phyloP scores from a whole-genome alignment of 257 asterid genomes.

The Coffea canephora region DNA sequence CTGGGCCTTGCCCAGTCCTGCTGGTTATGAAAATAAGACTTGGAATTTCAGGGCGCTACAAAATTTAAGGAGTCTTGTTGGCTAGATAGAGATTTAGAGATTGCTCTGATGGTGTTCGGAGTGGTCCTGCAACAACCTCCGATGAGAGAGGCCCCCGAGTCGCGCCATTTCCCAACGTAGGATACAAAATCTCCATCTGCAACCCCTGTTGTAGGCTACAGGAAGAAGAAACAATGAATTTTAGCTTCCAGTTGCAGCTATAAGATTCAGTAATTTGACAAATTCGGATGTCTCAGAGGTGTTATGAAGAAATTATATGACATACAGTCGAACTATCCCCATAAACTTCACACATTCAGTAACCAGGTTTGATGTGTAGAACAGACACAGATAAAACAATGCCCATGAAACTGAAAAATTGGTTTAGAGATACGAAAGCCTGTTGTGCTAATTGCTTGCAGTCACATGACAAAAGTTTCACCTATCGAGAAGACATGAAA shows the following conservation, averaged over 20 bases:
- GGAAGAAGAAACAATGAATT: not conserved
- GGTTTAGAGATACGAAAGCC: not conserved
- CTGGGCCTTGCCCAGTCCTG: not conserved
- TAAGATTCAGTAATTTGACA: not conserved
- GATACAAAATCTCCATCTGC: conserved; percentile 62
- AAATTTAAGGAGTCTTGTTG: not conserved
- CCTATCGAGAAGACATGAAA: no score
- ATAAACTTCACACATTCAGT: no score
- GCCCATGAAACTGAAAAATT: not conserved
- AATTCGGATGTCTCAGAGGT: not conserved
- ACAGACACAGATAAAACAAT: not conserved
- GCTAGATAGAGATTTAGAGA: conserved; percentile 45
- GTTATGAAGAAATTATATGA: not conserved
- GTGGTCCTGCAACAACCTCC: conserved; percentile 96
- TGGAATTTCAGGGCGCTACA: not conserved
- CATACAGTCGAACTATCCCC: not conserved
- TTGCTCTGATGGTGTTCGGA: conserved; percentile 67
- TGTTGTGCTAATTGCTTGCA: no score
- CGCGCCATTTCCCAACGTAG: conserved; percentile 71
- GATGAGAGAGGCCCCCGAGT: conserved; percentile 70
- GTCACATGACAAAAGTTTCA: no score
- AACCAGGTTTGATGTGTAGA: no score
- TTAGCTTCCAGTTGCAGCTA: not conserved
- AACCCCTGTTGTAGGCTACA: conserved; percentile 52
- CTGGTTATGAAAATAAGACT: not conserved